Evolutionary conservation across 2,329 filamentous ascomycete genomes (phyloP), one percentile per base, ranked within the genome.

Genomic region (Ceratocystis papillata): DNA sequence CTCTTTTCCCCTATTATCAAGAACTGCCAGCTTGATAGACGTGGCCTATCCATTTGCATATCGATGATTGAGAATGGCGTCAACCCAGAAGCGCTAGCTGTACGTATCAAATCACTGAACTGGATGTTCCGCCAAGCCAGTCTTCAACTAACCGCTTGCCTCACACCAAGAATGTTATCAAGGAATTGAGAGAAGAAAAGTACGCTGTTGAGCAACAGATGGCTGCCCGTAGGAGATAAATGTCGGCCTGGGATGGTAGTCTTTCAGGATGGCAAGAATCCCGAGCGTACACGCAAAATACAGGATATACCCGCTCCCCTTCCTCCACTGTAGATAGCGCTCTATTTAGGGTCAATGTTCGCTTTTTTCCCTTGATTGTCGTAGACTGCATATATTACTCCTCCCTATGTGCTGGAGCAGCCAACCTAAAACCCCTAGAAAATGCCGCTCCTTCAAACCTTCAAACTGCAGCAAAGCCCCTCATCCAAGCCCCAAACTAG

Each of bases 51-150:
- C 2, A 89, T 96, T 69, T 99, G 94, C 76, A 93, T 97, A 68
- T 96, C 91, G 65, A 83, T 99, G 75, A 95, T 99, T 71, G 94
- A 99, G 77, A 96, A 96, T 73, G 94, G 94, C 15, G 90, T 97
- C 37, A 96, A 96, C 73, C 94, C 94, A 0, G 93, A 97, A 75
- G 94, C 93, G 0, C 79, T 99, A 41, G 92, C 93, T 28, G 94
- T 97, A 81, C 73, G 90, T 70, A 64, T 63, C 20, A 46, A 44
- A 4, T 37, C 62, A 28, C 20, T 4, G 15, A 33, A 10, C 63
- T 41, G 10, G 20, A 20, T 20, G 30, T 41, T 17, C n/a, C 22
- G 12, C 28, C 3, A 33, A n/a, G 45, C 28, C 8, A 22, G 57
- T 46, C 46, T 20, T 59, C 15, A 15, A 60, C 41, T 45, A 15